phyloP scores from a whole-genome alignment of 2,329 filamentous ascomycete species.

The Pseudocercospora pini-densiflorae region DNA sequence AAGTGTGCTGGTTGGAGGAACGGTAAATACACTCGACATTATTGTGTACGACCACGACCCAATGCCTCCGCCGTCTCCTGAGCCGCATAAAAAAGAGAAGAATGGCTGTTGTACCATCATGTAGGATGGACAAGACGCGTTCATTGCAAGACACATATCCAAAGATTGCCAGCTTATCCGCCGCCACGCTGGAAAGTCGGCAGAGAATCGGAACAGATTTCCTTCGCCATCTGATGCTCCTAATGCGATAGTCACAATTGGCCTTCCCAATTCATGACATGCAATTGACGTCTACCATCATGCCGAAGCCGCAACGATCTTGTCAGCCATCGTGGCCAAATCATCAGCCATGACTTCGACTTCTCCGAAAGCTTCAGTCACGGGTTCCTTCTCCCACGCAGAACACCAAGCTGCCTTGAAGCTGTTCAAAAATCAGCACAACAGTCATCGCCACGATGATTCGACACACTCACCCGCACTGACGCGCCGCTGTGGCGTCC shows the following conservation, averaged over 20 bases:
- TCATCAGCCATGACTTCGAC: conserved; percentile 9
- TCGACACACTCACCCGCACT: conserved; percentile 40
- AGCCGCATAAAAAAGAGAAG: background rate
- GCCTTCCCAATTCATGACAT: too few relatives aligned
- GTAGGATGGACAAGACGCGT: background rate
- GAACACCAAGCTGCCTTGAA: conserved; percentile 59
- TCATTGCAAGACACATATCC: background rate
- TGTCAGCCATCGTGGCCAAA: conserved; percentile 6
- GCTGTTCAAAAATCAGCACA: conserved; percentile 24
- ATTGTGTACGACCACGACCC: conserved; percentile 1
- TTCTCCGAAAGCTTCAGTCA: conserved; percentile 52
- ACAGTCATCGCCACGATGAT: background rate
- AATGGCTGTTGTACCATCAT: background rate
- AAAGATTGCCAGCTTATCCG: background rate
- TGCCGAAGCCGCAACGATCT: background rate
- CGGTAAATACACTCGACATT: background rate
- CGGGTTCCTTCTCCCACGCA: conserved; percentile 56
- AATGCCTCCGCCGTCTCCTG: background rate
- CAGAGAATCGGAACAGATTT: too few relatives aligned
- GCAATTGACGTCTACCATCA: background rate
- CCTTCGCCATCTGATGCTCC: too few relatives aligned
- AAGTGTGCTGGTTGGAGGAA: background rate
- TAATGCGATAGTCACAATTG: too few relatives aligned
- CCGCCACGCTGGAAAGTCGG: background rate
- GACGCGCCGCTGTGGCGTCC: conserved; percentile 59